Evolutionary conservation across 768 basidiomycete genomes (phyloP).

Genomic region (Mycena metata): DNA sequence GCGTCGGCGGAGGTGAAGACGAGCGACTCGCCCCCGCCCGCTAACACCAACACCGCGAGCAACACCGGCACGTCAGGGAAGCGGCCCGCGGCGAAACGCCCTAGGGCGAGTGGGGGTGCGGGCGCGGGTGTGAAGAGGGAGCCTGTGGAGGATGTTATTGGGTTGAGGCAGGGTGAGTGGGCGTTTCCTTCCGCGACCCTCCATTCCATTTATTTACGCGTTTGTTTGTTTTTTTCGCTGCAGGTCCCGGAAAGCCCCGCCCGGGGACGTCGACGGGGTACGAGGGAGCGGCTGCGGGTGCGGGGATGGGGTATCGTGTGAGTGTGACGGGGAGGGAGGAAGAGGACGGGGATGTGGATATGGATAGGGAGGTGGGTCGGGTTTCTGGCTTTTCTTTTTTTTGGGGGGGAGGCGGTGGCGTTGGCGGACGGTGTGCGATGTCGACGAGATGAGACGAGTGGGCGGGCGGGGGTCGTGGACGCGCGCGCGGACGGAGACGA

Average conservation of each 20-base stretch:
- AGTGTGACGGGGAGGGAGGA: not conserved
- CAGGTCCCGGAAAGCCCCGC: too few relatives aligned
- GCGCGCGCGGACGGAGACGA: too few relatives aligned
- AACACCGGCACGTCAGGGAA: not conserved
- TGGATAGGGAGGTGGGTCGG: slow-evolving; percentile 18
- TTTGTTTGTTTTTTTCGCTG: too few relatives aligned
- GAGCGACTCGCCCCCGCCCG: too few relatives aligned
- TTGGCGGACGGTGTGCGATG: too few relatives aligned
- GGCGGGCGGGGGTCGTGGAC: not conserved
- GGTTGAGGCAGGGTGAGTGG: slow-evolving; percentile 29
- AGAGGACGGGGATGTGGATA: slow-evolving; percentile 14
- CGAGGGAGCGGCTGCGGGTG: slow-evolving; percentile 57
- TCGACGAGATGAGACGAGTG: not conserved
- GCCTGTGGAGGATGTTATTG: not conserved
- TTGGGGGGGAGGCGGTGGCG: not conserved
- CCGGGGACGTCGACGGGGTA: slow-evolving; percentile 82
- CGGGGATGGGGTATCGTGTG: too few relatives aligned
- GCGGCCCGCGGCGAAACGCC: slow-evolving; percentile 13
- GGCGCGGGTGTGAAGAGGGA: slow-evolving; percentile 25
- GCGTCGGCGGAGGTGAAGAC: too few relatives aligned
- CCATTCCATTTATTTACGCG: too few relatives aligned
- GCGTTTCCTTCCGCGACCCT: too few relatives aligned
- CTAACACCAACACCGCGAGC: not conserved
- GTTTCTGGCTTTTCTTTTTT: slow-evolving; percentile 9
- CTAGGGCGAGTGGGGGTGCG: not conserved